Percentiles rank a stretch among this genome's conserved stretches.
Conservation (phyloP, 2,329 filamentous ascomycete species). For the Leptosphaerulina australis region DNA sequence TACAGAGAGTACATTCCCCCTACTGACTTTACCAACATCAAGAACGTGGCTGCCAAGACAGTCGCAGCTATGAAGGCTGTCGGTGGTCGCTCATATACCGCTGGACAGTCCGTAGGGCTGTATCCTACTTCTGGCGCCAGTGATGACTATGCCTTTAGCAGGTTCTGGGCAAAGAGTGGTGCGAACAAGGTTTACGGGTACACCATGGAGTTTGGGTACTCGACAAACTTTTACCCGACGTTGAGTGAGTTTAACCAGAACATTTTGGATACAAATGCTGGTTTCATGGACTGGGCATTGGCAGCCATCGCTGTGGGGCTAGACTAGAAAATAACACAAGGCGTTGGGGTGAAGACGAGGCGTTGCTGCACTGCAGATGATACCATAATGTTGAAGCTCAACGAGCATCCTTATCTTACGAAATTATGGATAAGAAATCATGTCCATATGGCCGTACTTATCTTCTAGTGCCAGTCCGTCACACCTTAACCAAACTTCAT, state of each 20-base stretch:
- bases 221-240: constrained; percentile 51
- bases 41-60: constrained; percentile 41
- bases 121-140: constrained; percentile 49
- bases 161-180: constrained; percentile 43
- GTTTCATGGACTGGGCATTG: constrained; percentile 51
- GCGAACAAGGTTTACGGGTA: constrained; percentile 51
- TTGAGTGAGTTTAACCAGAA: constrained; percentile 50
- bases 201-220: constrained; percentile 50
- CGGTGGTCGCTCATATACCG: constrained; percentile 44
- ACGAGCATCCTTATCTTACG: background rate
- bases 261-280: constrained; percentile 50
- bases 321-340: constrained; percentile 12
- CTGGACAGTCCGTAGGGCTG: constrained; percentile 45
- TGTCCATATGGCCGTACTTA: too few species aligned
- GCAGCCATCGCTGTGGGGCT: constrained; percentile 44
- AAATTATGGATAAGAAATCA: too few species aligned
- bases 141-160: constrained; percentile 50
- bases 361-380: constrained; percentile 2
- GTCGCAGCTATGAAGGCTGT: constrained; percentile 48
- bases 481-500: too few species aligned
- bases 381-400: background rate
- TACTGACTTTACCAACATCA: constrained; percentile 43
- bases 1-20: constrained; percentile 52
- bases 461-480: too few species aligned
- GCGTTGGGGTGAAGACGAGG: background rate